Evolutionary conservation across 2,329 filamentous ascomycete genomes (phyloP).

Genomic region (Fusarium tupiense): DNA sequence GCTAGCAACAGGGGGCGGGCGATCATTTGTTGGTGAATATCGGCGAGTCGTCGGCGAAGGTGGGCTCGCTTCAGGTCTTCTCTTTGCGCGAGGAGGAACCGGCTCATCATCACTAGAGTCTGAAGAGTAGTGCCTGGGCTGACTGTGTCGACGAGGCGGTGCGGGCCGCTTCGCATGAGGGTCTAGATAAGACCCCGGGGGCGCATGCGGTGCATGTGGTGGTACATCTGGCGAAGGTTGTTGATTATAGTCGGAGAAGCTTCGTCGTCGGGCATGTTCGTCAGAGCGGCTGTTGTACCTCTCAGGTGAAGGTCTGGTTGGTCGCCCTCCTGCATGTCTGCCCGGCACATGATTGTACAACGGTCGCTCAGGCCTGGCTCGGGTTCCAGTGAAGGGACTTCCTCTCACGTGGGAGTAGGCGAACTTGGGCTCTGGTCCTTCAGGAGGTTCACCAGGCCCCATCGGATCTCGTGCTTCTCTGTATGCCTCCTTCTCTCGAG

Average conservation of each 20-base stretch:
- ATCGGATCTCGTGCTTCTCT: conserved; percentile 26
- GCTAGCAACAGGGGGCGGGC: conserved; percentile 43
- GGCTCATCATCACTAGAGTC: conserved; percentile 55
- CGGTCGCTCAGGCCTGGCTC: conserved; percentile 46
- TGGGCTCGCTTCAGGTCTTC: conserved; percentile 41
- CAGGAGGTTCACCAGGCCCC: conserved; percentile 46
- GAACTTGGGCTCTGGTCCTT: conserved; percentile 48
- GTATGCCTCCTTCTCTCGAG: conserved; percentile 48
- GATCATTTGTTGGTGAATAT: conserved; percentile 43
- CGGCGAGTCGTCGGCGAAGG: conserved; percentile 47
- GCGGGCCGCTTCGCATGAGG: conserved; percentile 46
- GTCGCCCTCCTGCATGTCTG: conserved; percentile 46
- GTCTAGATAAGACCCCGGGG: conserved; percentile 47
- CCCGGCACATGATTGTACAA: conserved; percentile 56
- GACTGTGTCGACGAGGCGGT: conserved; percentile 58
- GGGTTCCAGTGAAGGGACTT: conserved; percentile 44
- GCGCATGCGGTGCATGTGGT: conserved; percentile 42
- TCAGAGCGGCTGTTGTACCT: conserved; percentile 52
- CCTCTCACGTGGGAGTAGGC: conserved; percentile 49
- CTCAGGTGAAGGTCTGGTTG: conserved; percentile 49
- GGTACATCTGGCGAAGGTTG: conserved; percentile 47
- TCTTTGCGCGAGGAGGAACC: conserved; percentile 42
- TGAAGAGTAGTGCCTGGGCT: conserved; percentile 56
- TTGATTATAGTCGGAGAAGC: conserved; percentile 61
- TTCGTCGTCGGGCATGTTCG: conserved; percentile 56